Evolutionary conservation across 257 asterid species (phyloP).

Genomic region (Solanum pennellii): DNA sequence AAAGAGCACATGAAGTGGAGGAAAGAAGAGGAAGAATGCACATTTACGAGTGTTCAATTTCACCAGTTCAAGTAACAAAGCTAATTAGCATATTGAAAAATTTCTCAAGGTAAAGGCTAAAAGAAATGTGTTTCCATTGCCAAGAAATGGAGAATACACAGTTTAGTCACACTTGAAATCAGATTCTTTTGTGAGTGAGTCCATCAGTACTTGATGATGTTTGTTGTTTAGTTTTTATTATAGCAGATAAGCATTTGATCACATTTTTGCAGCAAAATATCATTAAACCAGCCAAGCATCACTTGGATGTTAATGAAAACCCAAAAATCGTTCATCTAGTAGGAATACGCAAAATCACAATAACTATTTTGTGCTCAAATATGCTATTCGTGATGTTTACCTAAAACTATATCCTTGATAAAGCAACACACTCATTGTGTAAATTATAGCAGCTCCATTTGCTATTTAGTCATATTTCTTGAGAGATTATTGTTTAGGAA

Average conservation of each 20-base stretch:
- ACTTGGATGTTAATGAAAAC: not conserved
- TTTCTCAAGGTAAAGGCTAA: too few species aligned
- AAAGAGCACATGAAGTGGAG: too few species aligned
- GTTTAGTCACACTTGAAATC: not conserved
- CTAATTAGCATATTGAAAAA: not conserved
- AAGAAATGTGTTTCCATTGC: constrained; percentile 11
- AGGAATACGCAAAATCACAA: not conserved
- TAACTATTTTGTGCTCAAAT: not conserved
- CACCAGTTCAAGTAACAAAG: too few species aligned
- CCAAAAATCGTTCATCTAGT: not conserved
- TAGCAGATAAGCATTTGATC: not conserved
- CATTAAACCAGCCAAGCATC: not conserved
- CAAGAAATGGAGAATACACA: constrained; percentile 8
- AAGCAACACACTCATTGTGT: not conserved
- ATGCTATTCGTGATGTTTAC: too few species aligned
- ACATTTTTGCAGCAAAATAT: not conserved
- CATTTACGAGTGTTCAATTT: not conserved
- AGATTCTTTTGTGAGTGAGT: not conserved
- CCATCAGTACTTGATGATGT: not conserved
- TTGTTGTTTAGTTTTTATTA: not conserved
- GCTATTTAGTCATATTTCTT: too few species aligned
- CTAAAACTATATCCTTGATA: not conserved
- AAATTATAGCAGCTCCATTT: not conserved
- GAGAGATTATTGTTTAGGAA: too few species aligned
- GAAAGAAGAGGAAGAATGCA: too few species aligned